Base-by-base conservation (phyloP, 495 filamentous ascomycete species). In the Corynascus novoguineensis region DNA sequence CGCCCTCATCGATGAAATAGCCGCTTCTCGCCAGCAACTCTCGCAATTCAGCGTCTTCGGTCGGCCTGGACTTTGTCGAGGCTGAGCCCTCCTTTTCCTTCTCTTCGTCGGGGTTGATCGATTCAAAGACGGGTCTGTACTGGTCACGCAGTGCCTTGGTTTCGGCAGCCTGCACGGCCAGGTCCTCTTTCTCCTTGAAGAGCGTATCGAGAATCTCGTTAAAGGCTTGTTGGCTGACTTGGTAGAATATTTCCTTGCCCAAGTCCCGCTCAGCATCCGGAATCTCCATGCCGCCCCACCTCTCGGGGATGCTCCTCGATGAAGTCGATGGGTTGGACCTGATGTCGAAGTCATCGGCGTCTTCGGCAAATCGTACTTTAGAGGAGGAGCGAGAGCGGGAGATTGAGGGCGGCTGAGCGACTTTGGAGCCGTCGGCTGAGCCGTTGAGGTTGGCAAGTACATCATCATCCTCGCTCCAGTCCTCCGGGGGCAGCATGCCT, bases 181-280 rank as follows among this genome's bases (percentile, higher is more conserved):
- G 68, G 55, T 89, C 85, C 71, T 98, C 93, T 58, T 87, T 86
- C 24, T 76, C 75, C 60, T 85, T 84, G 75, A 97, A 97, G 0
- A 98, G 74, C 10, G 83, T 75, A 66, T 96, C 89, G 5, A 98
- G 80, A 4, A 97, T 75, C 68, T 97, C 90, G 64, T 97, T 96
- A 69, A 96, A 86, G 1, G 87, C 90, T 64, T 95, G 85, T 64
- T 96, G 89, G 0, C 87, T 88, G 17, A 92, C 84, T 65, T 96
- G 89, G 64, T 93, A 96, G 7, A 97, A 74, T 15, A 96, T 83
- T 64, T 97, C 93, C 60, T 87, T 89, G 29, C 90, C 90, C 8
- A 87, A 82, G 64, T 96, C 90, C 60, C 75, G 78, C 63, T 95
- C 92, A 15, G 84, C 83, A 48, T 89, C 87, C 9, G 88, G 87